Conservation (phyloP, 257 asterid genomes). For the Rauvolfia tetraphylla region DNA sequence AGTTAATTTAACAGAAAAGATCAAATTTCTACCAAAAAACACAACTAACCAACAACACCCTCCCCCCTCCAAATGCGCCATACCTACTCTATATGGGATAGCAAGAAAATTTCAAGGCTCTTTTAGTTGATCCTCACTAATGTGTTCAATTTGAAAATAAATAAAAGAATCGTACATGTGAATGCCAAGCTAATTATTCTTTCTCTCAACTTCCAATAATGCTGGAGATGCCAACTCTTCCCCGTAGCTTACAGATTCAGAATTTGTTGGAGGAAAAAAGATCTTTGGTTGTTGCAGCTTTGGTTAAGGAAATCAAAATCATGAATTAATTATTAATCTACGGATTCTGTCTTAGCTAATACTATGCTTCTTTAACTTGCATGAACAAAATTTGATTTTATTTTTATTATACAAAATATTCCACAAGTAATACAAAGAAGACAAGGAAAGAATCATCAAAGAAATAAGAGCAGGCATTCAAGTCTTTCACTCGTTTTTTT, state of each 20-base stretch:
- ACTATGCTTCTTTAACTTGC: background rate
- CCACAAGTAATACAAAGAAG: background rate
- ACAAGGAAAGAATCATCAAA: background rate
- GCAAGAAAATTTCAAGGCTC: background rate
- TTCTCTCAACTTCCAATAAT: background rate
- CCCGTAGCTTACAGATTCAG: background rate
- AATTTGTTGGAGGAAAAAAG: background rate
- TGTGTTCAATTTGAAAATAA: background rate
- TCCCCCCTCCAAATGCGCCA: no score
- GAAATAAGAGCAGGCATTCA: no score
- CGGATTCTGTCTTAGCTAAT: background rate
- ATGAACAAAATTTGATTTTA: background rate
- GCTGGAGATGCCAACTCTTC: background rate
- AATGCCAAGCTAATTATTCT: background rate
- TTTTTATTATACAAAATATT: background rate
- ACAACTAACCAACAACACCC: constrained; percentile 1
- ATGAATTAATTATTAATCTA: background rate
- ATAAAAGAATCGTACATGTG: background rate
- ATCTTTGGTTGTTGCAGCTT: background rate
- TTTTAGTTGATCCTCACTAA: background rate
- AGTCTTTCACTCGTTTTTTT: background rate
- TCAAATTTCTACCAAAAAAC: constrained; percentile 3
- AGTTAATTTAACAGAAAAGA: background rate
- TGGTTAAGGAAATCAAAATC: background rate
- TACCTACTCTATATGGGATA: background rate